Percentiles rank a stretch among this genome's conserved stretches.
These are phyloP conservation scores for Leavenworthia alabamica DNA, from an alignment of 345 rosid species.

Conservation along the genomic window DNA sequence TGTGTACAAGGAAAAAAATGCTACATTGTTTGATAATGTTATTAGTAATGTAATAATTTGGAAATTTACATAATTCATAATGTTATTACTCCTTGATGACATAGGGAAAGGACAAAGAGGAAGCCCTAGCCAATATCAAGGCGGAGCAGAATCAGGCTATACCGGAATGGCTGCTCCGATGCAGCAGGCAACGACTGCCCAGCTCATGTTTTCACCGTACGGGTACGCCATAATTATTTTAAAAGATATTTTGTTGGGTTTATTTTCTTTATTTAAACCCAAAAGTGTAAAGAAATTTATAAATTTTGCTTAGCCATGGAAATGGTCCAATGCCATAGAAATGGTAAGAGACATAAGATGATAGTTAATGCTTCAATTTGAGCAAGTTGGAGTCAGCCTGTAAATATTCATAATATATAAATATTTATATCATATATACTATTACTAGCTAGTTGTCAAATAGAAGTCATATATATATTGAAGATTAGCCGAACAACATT, in stretches of 20 bases:
- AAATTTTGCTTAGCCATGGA: constrained; percentile 13
- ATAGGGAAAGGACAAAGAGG: constrained; percentile 67
- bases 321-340: constrained; percentile 27
- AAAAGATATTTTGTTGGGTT: not conserved
- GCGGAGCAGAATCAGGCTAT: constrained; percentile 42
- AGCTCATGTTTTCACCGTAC: constrained; percentile 32
- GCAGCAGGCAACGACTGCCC: constrained; percentile 39
- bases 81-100: constrained; percentile 5
- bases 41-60: not conserved
- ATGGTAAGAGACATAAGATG: constrained; percentile 24
- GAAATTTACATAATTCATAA: not conserved
- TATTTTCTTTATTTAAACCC: constrained; percentile 4
- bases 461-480: not conserved
- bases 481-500: constrained; percentile 8
- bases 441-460: constrained; percentile 22
- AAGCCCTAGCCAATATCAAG: constrained; percentile 41
- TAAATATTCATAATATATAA: constrained; percentile 13
- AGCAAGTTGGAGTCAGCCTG: constrained; percentile 38
- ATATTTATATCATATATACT: constrained; percentile 1
- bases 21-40: not conserved
- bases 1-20: not conserved
- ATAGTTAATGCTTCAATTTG: constrained; percentile 11
- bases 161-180: constrained; percentile 45
- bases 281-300: constrained; percentile 9
- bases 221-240: constrained; percentile 13